phyloP scores from a whole-genome alignment of 768 basidiomycete species.

The Tephrocybe sp. region DNA sequence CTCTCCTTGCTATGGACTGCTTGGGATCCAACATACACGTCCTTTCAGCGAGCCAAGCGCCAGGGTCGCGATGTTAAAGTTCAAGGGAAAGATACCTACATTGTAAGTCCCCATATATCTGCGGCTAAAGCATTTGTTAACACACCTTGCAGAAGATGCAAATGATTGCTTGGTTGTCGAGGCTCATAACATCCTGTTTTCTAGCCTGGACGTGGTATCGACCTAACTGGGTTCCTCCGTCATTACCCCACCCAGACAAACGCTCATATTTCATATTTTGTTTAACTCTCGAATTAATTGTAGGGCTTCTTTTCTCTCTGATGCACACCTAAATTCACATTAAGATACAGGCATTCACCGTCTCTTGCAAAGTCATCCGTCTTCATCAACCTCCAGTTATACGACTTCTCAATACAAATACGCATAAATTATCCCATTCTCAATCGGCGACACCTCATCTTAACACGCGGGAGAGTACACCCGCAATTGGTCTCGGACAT shows the following conservation, averaged over 20 bases:
- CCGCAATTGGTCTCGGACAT: constrained; percentile 10
- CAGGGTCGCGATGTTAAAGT: constrained; percentile 74
- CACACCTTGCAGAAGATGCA: constrained; percentile 51
- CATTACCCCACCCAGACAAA: constrained; percentile 31
- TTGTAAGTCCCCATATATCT: constrained; percentile 37
- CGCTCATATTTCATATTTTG: constrained; percentile 46
- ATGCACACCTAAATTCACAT: not conserved
- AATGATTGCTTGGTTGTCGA: constrained; percentile 52
- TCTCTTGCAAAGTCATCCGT: constrained; percentile 54
- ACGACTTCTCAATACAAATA: constrained; percentile 60
- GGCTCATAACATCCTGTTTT: constrained; percentile 48
- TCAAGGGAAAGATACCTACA: constrained; percentile 60
- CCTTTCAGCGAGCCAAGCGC: constrained; percentile 52
- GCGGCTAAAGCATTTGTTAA: not conserved
- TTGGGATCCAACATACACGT: constrained; percentile 84
- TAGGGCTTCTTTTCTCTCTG: constrained; percentile 21
- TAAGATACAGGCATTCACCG: constrained; percentile 42
- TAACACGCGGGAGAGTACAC: constrained; percentile 13
- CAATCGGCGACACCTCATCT: constrained; percentile 43
- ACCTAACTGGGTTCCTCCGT: constrained; percentile 34
- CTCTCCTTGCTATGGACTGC: constrained; percentile 73
- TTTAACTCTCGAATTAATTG: constrained; percentile 52
- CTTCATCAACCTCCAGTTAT: constrained; percentile 69
- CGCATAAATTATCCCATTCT: constrained; percentile 37
- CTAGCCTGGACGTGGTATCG: constrained; percentile 39